Conservation (phyloP, 2,329 filamentous ascomycete genomes). For the Aureobasidium vineae region DNA sequence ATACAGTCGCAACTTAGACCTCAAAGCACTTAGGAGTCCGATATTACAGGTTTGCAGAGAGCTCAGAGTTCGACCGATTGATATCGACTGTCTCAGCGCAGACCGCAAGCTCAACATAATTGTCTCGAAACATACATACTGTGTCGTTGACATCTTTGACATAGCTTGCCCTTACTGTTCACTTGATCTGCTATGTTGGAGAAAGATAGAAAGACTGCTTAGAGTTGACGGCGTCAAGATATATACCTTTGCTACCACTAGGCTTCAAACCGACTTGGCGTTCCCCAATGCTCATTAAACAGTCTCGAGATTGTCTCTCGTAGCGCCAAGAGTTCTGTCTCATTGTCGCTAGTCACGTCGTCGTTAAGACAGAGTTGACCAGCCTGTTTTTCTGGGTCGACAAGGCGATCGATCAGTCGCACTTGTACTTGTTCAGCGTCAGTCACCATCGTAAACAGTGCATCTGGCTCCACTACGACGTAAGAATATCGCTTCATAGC, state of each 20-base stretch:
- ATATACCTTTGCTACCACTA: background rate
- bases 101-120: too few species aligned
- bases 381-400: conserved; percentile 38
- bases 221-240: too few species aligned
- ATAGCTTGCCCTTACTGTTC: too few species aligned
- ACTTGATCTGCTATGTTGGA: too few species aligned
- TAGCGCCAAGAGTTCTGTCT: conserved; percentile 39
- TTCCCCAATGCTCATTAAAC: conserved; percentile 38
- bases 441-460: conserved; percentile 46
- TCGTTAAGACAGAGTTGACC: conserved; percentile 48
- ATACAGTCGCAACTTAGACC: too few species aligned
- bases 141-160: too few species aligned
- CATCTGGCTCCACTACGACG: conserved; percentile 44
- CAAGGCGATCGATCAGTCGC: conserved; percentile 41
- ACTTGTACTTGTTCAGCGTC: conserved; percentile 46
- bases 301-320: conserved; percentile 40
- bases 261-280: conserved; percentile 32
- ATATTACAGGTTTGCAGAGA: too few species aligned
- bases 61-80: too few species aligned
- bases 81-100: too few species aligned
- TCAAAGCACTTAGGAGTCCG: too few species aligned
- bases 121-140: too few species aligned
- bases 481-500: conserved; percentile 47
- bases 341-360: conserved; percentile 44
- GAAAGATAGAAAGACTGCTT: too few species aligned